Percentiles rank a stretch among this genome's conserved stretches.
Evolutionary conservation across 2,329 filamentous ascomycete genomes (phyloP).

Genomic region (Penicillium sp.): DNA sequence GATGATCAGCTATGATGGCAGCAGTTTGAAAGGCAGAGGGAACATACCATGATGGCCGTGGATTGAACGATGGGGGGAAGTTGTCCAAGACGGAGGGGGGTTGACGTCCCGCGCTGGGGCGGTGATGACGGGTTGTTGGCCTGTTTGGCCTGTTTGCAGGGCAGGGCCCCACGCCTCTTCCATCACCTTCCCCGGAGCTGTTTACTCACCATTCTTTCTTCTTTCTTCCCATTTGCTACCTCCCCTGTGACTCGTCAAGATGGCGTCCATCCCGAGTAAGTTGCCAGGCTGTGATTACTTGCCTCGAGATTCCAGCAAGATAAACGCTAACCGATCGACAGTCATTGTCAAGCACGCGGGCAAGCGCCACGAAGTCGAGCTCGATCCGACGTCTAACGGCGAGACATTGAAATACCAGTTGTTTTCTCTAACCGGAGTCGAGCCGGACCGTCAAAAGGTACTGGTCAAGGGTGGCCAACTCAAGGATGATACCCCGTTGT

Average conservation of each 20-base stretch:
- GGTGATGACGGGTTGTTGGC: constrained; percentile 13
- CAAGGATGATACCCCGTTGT: constrained; percentile 90
- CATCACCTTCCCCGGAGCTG: constrained; percentile 22
- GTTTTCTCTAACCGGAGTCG: constrained; percentile 92
- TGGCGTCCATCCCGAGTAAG: constrained; percentile 63
- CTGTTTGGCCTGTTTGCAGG: constrained; percentile 41
- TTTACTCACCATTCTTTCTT: constrained; percentile 21
- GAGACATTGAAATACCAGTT: constrained; percentile 96
- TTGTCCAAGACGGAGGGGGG: too few species aligned
- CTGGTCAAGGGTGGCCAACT: constrained; percentile 91
- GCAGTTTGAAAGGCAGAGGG: neutral
- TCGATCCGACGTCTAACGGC: constrained; percentile 81
- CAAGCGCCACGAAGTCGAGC: constrained; percentile 92
- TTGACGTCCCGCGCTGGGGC: constrained; percentile 21
- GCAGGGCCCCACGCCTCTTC: constrained; percentile 25
- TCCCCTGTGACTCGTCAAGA: constrained; percentile 33
- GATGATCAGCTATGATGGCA: neutral
- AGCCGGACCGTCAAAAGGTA: constrained; percentile 95
- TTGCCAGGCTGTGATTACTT: constrained; percentile 1
- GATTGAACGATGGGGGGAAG: constrained; percentile 11
- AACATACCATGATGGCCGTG: constrained; percentile 34
- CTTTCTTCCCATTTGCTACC: constrained; percentile 8
- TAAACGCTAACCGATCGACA: constrained; percentile 47
- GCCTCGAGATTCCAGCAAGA: constrained; percentile 3
- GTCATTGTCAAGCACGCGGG: constrained; percentile 94